Conservation (phyloP, 768 basidiomycete species). For the Suillus ampliporus region DNA sequence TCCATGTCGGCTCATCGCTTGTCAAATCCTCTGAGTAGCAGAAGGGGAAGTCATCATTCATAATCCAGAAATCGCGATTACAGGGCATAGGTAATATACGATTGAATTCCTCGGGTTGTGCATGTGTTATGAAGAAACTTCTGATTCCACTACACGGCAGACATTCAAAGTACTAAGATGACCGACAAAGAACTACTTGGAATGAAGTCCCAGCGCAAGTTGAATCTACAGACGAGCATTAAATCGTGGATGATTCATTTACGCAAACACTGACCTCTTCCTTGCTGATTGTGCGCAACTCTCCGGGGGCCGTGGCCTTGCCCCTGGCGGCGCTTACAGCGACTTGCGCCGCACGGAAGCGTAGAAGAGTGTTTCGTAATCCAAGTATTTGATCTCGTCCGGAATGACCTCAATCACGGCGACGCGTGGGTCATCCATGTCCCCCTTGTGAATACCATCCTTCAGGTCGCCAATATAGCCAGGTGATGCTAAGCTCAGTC, state of each 20-base stretch:
- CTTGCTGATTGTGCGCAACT: conserved; percentile 74
- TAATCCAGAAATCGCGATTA: conserved; percentile 8
- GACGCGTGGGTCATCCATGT: conserved; percentile 78
- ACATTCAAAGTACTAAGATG: not conserved
- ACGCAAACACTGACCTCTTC: conserved; percentile 60
- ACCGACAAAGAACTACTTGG: conserved; percentile 16
- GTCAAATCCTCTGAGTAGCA: conserved; percentile 38
- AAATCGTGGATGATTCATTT: not conserved
- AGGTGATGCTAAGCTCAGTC: conserved; percentile 47
- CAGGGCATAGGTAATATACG: not conserved
- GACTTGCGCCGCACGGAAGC: conserved; percentile 65
- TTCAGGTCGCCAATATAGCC: conserved; percentile 90
- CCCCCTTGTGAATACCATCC: conserved; percentile 86
- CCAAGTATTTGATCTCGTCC: conserved; percentile 84
- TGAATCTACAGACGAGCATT: conserved; percentile 44
- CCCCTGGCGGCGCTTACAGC: conserved; percentile 66
- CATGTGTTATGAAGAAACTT: not conserved
- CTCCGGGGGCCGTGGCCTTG: conserved; percentile 69
- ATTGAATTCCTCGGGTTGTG: not conserved
- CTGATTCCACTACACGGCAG: not conserved
- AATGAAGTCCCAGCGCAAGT: conserved; percentile 41
- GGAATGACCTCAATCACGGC: conserved; percentile 81
- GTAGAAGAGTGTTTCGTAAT: conserved; percentile 64
- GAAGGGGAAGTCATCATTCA: conserved; percentile 25
- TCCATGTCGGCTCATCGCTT: conserved; percentile 70